phyloP scores from a whole-genome alignment of 1,139 yeast species.

The Saccharomyces hybrid region DNA sequence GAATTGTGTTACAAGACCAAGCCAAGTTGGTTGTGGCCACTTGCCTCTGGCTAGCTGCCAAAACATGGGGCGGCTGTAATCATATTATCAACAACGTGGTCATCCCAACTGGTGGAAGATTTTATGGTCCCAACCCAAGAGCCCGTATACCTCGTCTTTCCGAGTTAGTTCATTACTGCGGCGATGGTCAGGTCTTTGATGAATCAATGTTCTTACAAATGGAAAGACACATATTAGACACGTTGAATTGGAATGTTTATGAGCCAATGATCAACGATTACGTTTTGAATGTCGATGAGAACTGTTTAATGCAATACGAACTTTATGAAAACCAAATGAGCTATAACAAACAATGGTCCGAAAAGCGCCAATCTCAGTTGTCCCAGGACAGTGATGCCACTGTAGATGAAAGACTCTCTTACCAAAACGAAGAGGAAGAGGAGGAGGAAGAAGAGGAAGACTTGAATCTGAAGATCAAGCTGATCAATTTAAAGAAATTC shows the following conservation, averaged over 20 bases:
- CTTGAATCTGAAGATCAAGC: constrained; percentile 23
- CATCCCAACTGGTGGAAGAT: constrained; percentile 50
- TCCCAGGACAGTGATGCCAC: constrained; percentile 29
- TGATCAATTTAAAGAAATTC: constrained; percentile 29
- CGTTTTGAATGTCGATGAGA: constrained; percentile 36
- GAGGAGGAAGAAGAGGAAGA: constrained; percentile 29
- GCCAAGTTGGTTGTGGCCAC: constrained; percentile 57
- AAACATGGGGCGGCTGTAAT: constrained; percentile 61
- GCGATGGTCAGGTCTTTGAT: constrained; percentile 50
- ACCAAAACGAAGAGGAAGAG: constrained; percentile 10
- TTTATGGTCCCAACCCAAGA: constrained; percentile 57
- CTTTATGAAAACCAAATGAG: constrained; percentile 32
- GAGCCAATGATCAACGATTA: constrained; percentile 55
- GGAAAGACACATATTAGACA: constrained; percentile 48
- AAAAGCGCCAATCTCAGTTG: constrained; percentile 23
- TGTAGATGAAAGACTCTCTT: constrained; percentile 18
- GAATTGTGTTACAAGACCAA: constrained; percentile 55
- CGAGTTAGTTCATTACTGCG: constrained; percentile 54
- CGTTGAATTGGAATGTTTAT: constrained; percentile 54
- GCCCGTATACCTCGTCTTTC: constrained; percentile 56
- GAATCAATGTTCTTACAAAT: constrained; percentile 53
- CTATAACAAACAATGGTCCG: constrained; percentile 20
- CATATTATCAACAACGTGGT: constrained; percentile 50
- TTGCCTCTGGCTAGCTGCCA: constrained; percentile 59
- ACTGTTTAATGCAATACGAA: constrained; percentile 35